Evolutionary conservation across 805 yeast species (phyloP).

Genomic region (Yarrowia yakushimensis): DNA sequence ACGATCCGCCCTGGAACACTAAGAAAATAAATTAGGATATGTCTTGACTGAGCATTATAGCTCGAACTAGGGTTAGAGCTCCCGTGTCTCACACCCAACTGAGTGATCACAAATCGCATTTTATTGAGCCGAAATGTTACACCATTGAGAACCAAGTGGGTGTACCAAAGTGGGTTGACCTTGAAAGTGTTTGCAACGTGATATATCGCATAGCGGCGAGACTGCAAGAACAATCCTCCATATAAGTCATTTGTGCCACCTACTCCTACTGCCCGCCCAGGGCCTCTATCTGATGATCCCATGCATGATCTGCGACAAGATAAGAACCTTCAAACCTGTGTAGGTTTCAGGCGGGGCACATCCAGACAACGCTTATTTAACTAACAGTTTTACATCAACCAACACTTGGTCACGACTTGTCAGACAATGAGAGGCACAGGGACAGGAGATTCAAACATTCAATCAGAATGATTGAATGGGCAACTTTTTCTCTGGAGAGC

Average conservation of each 20-base stretch:
- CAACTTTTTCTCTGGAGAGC: too few species aligned
- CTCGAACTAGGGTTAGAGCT: background rate
- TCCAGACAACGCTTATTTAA: background rate
- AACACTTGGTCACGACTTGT: background rate
- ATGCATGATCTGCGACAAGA: conserved; percentile 12
- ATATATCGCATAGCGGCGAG: too few species aligned
- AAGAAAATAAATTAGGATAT: background rate
- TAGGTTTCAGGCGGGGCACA: conserved; percentile 12
- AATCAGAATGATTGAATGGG: too few species aligned
- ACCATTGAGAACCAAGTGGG: background rate
- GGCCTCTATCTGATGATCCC: background rate
- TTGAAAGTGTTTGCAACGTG: too few species aligned
- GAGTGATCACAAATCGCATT: conserved; percentile 5
- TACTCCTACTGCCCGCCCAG: background rate
- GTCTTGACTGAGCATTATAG: background rate
- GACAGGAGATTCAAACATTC: too few species aligned
- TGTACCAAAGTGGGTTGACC: background rate
- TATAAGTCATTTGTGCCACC: background rate
- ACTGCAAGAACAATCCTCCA: background rate
- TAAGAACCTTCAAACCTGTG: background rate
- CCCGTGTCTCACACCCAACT: background rate
- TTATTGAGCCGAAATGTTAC: background rate
- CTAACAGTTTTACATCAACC: background rate
- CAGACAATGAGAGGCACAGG: background rate
- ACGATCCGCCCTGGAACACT: background rate